Evolutionary conservation across 768 basidiomycete genomes (phyloP).

Genomic region (Sarcomyxa edulis): DNA sequence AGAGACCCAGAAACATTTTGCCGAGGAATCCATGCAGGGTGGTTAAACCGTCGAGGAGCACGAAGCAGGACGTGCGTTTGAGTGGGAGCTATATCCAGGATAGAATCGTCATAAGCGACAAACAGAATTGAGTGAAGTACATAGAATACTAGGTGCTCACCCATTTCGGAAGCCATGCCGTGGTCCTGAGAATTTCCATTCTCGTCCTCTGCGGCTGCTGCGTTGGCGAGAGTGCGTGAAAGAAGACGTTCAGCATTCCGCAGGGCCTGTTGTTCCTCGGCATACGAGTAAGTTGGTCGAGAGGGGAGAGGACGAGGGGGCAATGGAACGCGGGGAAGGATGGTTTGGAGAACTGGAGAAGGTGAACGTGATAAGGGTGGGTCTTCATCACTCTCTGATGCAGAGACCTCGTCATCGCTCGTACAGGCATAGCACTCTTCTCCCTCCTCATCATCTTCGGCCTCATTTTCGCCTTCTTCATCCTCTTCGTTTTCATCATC

Average conservation of each 20-base stretch:
- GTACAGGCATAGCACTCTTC: constrained; percentile 7
- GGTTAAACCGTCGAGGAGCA: constrained; percentile 39
- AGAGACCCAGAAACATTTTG: constrained; percentile 35
- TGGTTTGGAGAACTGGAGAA: neutral
- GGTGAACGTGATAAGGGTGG: no score
- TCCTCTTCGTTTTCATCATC: constrained; percentile 15
- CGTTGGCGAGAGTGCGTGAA: constrained; percentile 24
- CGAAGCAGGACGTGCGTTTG: constrained; percentile 42
- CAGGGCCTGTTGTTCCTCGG: constrained; percentile 21
- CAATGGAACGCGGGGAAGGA: neutral
- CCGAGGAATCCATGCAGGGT: constrained; percentile 42
- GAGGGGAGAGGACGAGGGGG: neutral
- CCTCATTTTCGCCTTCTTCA: constrained; percentile 13
- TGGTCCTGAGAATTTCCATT: no score
- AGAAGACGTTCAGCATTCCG: constrained; percentile 27
- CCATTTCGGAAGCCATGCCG: constrained; percentile 24
- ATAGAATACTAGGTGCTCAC: constrained; percentile 16
- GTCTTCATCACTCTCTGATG: constrained; percentile 5
- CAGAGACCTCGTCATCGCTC: constrained; percentile 8
- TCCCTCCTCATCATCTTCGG: constrained; percentile 10
- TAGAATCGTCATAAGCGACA: neutral
- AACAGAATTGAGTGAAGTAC: neutral
- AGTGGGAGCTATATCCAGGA: constrained; percentile 31
- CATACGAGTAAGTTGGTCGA: constrained; percentile 9
- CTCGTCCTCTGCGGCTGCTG: constrained; percentile 16